These are phyloP conservation scores for Begonia fuchsioides DNA, from an alignment of 306 rosid genomes.

Conservation along the genomic window DNA sequence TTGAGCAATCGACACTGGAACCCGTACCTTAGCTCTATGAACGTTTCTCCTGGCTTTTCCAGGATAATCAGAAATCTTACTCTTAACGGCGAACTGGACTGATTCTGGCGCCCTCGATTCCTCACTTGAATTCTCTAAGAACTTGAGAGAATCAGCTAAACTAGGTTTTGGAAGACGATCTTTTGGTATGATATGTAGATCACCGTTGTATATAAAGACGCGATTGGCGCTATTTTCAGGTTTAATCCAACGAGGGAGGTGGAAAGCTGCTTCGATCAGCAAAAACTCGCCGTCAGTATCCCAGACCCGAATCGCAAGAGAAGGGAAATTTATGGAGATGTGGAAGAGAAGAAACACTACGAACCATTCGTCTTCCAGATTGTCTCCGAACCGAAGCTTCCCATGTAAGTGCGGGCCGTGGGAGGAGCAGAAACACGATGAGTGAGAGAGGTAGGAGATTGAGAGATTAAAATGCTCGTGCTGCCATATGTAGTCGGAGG, in stretches of 20 bases:
- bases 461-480: conserved; percentile 76
- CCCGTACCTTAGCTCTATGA: conserved; percentile 59
- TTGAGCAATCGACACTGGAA: conserved; percentile 55
- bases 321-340: conserved; percentile 34
- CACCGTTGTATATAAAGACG: conserved; percentile 48
- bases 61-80: conserved; percentile 52
- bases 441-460: conserved; percentile 25
- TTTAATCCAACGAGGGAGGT: conserved; percentile 91
- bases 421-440: conserved; percentile 45
- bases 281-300: conserved; percentile 92
- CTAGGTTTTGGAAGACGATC: conserved; percentile 25
- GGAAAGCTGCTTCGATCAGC: conserved; percentile 87
- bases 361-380: conserved; percentile 92
- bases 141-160: conserved; percentile 40
- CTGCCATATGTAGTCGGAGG: conserved; percentile 70
- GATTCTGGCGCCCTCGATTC: conserved; percentile 45
- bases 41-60: conserved; percentile 37
- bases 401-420: conserved; percentile 70
- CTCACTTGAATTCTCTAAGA: conserved; percentile 16
- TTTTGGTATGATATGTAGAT: conserved; percentile 46
- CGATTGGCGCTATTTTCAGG: conserved; percentile 64
- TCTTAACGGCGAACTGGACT: conserved; percentile 40
- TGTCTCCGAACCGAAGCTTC: conserved; percentile 71
- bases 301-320: conserved; percentile 65
- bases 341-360: conserved; percentile 72